These are phyloP conservation scores for Papiliotrema terrestris DNA, from an alignment of 1,284 basidiomycete species.

Conservation along the genomic window DNA sequence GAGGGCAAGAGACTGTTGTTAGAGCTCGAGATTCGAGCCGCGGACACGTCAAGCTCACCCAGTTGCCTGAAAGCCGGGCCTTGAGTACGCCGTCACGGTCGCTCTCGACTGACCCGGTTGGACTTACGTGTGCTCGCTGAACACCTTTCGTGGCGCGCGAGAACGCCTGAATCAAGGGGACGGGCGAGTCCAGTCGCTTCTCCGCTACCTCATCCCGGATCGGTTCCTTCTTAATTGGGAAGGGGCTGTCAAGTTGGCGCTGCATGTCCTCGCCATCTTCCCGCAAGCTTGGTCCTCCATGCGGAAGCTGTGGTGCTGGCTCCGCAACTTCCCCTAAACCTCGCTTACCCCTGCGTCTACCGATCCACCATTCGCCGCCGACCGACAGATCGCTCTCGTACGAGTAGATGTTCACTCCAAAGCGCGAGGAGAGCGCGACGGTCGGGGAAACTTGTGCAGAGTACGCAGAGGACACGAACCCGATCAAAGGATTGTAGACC, in stretches of 20 bases:
- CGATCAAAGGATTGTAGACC: constrained; percentile 94
- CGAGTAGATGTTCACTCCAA: constrained; percentile 95
- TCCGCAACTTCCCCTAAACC: neutral
- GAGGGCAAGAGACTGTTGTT: constrained; percentile 70
- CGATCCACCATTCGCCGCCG: constrained; percentile 91
- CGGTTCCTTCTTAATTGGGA: constrained; percentile 6
- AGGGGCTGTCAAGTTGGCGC: constrained; percentile 11
- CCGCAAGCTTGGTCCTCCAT: neutral
- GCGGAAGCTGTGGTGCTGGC: neutral
- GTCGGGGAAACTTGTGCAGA: constrained; percentile 81
- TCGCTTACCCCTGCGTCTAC: constrained; percentile 48
- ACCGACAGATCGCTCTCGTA: constrained; percentile 94
- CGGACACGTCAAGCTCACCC: constrained; percentile 54
- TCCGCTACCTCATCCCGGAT: neutral
- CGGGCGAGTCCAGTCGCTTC: constrained; percentile 12
- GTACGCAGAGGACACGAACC: constrained; percentile 87
- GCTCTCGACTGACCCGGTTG: neutral
- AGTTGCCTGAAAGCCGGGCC: constrained; percentile 79
- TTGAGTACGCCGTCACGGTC: constrained; percentile 72
- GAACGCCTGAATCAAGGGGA: constrained; percentile 7
- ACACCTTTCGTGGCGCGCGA: neutral
- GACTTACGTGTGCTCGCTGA: neutral
- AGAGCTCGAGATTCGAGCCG: neutral
- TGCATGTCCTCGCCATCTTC: constrained; percentile 1
- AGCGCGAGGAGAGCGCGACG: constrained; percentile 83